These are phyloP conservation scores for Ceratocystis lukuohia DNA, from an alignment of 2,329 filamentous ascomycete genomes.

Conservation along the genomic window DNA sequence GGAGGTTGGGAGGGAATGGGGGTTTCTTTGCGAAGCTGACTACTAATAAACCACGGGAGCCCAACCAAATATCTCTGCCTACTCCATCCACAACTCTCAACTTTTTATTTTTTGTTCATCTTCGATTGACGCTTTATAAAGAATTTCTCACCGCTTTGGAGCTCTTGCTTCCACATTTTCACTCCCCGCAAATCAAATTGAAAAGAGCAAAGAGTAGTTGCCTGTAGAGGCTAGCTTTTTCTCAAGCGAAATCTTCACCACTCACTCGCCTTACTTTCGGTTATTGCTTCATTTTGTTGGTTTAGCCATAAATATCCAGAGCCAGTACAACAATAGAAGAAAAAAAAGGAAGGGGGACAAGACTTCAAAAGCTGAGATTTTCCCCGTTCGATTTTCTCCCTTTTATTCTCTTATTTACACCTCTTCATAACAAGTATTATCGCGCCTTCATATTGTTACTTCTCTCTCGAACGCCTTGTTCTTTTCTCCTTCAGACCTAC, in stretches of 20 bases:
- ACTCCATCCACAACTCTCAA: too few species aligned
- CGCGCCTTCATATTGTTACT: neutral
- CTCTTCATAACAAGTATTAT: neutral
- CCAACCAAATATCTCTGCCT: neutral
- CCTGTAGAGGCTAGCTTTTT: too few species aligned
- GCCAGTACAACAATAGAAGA: neutral
- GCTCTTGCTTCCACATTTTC: too few species aligned
- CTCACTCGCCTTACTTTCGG: constrained; percentile 2
- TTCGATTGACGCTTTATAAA: too few species aligned
- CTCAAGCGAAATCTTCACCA: neutral
- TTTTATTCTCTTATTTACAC: neutral
- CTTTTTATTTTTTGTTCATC: too few species aligned
- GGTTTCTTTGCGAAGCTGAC: neutral
- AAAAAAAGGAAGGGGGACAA: neutral
- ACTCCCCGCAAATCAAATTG: too few species aligned
- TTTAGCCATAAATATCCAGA: neutral
- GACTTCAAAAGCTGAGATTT: neutral
- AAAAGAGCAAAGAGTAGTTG: too few species aligned
- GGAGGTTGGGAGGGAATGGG: neutral
- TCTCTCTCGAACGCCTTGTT: neutral
- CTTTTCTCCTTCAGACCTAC: neutral
- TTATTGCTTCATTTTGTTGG: constrained; percentile 5
- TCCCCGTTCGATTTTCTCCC: neutral
- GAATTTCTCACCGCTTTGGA: too few species aligned
- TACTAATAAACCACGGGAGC: neutral